Evolutionary conservation across 2,329 filamentous ascomycete genomes (phyloP), one percentile per base, ranked within the genome.

Genomic region (Lecanosticta acicola): DNA sequence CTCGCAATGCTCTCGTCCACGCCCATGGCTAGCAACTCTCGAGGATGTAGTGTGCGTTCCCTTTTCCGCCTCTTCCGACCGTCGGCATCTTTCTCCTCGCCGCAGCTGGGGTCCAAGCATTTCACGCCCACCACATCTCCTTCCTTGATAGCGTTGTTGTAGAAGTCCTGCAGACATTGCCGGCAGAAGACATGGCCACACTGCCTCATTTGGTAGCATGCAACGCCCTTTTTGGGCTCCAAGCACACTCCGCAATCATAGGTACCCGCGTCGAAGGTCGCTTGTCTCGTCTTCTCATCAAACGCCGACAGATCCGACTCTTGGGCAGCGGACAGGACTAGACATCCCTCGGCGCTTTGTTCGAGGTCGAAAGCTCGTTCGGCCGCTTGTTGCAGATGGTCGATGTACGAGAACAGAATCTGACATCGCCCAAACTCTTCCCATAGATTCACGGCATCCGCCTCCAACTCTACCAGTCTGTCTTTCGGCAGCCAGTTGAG

Each of bases 141-240:
- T 61, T 94, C 87, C 0, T 74, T 80, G 58, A 98, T 96, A 55
- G 87, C 89, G 53, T 81, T 83, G 56, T 84, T 87, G 74, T 94
- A 97, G 57, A 91, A 96, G 58, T 91, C 87, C 52, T 87, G 84
- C 2, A 98, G 73, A 61, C 93, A 98, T n/a, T 80, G 68, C 14
- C 84, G 71, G 66, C 93, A 98, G 62, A 97, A 98, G 32, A 97
- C 88, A 63, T 98, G 91, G 0, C 80, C 81, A 65, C 93, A 98
- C 48, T 84, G 81, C 37, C 85, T 68, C 75, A 97, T 83, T 34
- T 80, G 79, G 68, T 97, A 85, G 64, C 93, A 56, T 13, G 74
- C 77, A 0, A 72, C 68, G 1, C 93, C 93, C 64, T 94, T 96
- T 67, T 95, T 95, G 0, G 89, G 89, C 65, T 97, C 91, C 38